phyloP scores from a whole-genome alignment of 345 rosid species.

The Microcos paniculata region DNA sequence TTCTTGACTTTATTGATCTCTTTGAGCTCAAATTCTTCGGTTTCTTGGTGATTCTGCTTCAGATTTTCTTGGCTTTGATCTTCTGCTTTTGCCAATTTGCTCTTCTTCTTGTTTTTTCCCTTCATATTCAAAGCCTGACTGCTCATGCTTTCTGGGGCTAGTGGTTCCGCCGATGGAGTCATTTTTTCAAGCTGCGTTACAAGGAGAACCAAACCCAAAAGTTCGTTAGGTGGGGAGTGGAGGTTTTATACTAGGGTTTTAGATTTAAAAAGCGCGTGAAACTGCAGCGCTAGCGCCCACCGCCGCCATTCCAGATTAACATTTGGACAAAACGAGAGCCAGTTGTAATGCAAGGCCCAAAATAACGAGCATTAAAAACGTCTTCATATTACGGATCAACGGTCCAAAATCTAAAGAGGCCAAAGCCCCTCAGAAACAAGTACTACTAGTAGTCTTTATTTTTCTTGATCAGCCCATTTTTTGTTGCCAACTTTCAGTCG shows the following conservation, averaged over 20 bases:
- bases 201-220: background rate
- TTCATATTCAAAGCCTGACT: slow-evolving; percentile 2
- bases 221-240: background rate
- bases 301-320: background rate
- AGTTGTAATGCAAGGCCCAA: background rate
- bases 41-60: slow-evolving; percentile 31
- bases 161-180: background rate
- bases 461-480: no score
- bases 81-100: slow-evolving; percentile 20
- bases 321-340: background rate
- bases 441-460: no score
- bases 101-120: slow-evolving; percentile 46
- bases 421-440: no score
- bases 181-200: background rate
- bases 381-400: no score
- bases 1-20: slow-evolving; percentile 45
- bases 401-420: no score
- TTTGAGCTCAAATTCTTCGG: slow-evolving; percentile 21
- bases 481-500: no score
- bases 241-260: slow-evolving; percentile 17
- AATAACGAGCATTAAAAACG: no score
- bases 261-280: background rate
- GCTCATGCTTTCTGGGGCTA: background rate
- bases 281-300: background rate
- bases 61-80: slow-evolving; percentile 26